These are phyloP conservation scores for Pestalotiopsis sp. DNA, from an alignment of 2,329 filamentous ascomycete genomes.

Conservation along the genomic window DNA sequence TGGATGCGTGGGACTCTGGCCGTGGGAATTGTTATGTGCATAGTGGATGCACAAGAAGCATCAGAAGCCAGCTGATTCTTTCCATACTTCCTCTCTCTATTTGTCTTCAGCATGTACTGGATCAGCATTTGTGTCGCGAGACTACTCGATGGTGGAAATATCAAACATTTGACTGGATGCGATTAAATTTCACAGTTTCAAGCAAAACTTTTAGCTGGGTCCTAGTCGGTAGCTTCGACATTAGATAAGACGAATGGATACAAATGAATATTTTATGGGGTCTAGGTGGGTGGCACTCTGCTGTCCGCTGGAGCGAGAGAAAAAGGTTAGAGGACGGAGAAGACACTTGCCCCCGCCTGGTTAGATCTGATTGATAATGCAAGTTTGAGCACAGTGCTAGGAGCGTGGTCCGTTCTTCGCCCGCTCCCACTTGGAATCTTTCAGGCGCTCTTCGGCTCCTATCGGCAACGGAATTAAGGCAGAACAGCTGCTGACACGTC, in stretches of 20 bases:
- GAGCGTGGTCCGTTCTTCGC: neutral
- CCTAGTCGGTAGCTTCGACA: neutral
- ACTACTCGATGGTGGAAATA: neutral
- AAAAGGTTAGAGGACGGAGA: neutral
- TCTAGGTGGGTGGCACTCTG: neutral
- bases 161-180: neutral
- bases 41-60: too few species aligned
- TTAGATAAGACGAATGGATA: neutral
- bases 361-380: constrained; percentile 11
- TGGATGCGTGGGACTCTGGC: neutral
- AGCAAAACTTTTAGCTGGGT: neutral
- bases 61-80: too few species aligned
- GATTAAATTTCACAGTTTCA: neutral
- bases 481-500: neutral
- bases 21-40: neutral
- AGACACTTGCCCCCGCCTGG: neutral
- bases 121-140: too few species aligned
- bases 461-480: neutral
- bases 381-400: neutral
- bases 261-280: neutral
- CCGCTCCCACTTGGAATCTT: neutral
- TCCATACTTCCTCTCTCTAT: too few species aligned
- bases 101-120: too few species aligned
- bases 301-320: neutral
- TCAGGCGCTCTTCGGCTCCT: neutral